Conservation (phyloP, 2,329 filamentous ascomycete genomes). For the Penicillium sp. region DNA sequence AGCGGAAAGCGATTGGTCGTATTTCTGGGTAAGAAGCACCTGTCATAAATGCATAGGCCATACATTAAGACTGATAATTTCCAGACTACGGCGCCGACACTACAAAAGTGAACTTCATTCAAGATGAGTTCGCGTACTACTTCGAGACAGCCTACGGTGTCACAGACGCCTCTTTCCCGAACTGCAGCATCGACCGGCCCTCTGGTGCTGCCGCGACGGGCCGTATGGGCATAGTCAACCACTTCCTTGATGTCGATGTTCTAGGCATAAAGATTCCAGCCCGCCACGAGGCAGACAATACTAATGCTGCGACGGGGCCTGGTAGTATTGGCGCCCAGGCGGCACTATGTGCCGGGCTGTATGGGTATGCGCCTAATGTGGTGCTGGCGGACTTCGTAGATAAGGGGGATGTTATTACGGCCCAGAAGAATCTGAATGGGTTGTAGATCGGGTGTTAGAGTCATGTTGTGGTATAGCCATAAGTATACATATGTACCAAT, state of each 20-base stretch:
- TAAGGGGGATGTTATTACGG: constrained; percentile 37
- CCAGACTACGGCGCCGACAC: constrained; percentile 37
- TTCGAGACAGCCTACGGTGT: constrained; percentile 42
- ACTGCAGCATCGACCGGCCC: constrained; percentile 41
- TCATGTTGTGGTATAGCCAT: neutral
- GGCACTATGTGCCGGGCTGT: constrained; percentile 31
- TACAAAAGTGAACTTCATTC: constrained; percentile 35
- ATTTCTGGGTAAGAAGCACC: constrained; percentile 31
- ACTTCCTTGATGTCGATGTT: constrained; percentile 40
- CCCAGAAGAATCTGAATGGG: constrained; percentile 36
- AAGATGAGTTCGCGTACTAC: constrained; percentile 38
- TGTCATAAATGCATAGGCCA: neutral
- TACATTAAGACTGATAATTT: neutral
- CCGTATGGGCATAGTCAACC: constrained; percentile 44
- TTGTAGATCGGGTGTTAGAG: constrained; percentile 11
- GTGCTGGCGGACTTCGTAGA: constrained; percentile 42
- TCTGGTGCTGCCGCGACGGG: constrained; percentile 30
- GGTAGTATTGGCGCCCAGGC: constrained; percentile 40
- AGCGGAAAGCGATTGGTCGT: constrained; percentile 38
- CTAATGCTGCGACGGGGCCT: constrained; percentile 37
- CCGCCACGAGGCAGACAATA: constrained; percentile 30
- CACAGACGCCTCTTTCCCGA: constrained; percentile 34
- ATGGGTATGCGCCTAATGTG: constrained; percentile 36
- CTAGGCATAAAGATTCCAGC: constrained; percentile 39
- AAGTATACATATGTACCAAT: neutral